Base-by-base conservation (phyloP, 116 monocot genomes). In the Cymodocea nodosa region DNA sequence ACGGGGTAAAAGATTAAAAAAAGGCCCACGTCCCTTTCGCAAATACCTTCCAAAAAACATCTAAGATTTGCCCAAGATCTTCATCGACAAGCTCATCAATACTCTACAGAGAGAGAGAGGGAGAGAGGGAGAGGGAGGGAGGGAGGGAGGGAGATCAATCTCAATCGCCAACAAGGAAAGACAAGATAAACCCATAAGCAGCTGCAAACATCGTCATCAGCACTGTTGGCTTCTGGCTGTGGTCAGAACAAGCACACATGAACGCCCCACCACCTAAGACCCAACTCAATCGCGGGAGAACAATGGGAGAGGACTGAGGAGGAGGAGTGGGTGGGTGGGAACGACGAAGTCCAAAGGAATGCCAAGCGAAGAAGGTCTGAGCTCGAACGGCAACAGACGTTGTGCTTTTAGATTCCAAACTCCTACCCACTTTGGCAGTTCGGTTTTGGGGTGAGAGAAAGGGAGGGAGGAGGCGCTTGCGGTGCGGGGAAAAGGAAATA, bases 41-140 rank as follows among this genome's bases (percentile, higher is more conserved):
- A 1, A 36, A 10, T 52, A 54, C 52, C 58, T 17, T 37, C 22
- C 14, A 56, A 58, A 69, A 15, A 39, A 44, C 16, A 44, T 69
- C 69, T 57, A 57, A 56, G 44, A 68, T 57, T 56, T 58, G 49
- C 48, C 19, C 14, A 56, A 59, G 69, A 69, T 69, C 69, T 69
- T 49, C 48, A 52, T 54, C 23, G 22, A 23, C 59, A 60, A 23
- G 16, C 12, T n/a, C 40, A 40, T 62, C 3, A 62, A 39, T 37
- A 18, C 35, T 39, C 62, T 37, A 37, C 62, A 37, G 40, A 34
- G 62, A 37, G n/a, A 62, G 36, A 55, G 53, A 18, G 37, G 9
- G n/a, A 18, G n/a, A 39, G 30, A 30, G 30, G 3, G 30, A 30
- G 30, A 30, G 30, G 3, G 30, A 30, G 30, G 3, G 30, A 30